Evolutionary conservation across 805 yeast genomes (phyloP).

Genomic region (Ogataea nakhonphanomensis): DNA sequence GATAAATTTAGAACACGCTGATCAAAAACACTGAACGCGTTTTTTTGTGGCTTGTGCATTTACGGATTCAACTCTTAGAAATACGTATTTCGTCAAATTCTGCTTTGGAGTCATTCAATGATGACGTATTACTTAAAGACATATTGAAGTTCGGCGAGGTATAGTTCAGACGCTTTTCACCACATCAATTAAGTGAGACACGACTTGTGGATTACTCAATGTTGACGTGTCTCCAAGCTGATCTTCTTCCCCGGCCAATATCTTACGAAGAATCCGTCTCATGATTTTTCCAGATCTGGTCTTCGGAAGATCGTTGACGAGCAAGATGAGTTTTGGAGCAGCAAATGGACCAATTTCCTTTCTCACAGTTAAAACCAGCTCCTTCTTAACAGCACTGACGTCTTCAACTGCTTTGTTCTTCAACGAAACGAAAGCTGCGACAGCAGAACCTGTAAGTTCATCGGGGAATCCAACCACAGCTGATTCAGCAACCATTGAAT

Average conservation of each 20-base stretch:
- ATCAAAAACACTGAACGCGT: not conserved
- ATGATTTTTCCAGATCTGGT: slow-evolving; percentile 84
- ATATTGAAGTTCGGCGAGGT: too few species aligned
- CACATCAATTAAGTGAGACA: slow-evolving; percentile 57
- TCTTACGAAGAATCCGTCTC: slow-evolving; percentile 81
- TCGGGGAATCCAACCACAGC: slow-evolving; percentile 84
- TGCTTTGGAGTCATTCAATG: too few species aligned
- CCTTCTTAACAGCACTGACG: slow-evolving; percentile 53
- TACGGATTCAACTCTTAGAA: not conserved
- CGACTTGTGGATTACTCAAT: slow-evolving; percentile 72
- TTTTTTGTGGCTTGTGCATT: not conserved
- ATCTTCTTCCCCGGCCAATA: slow-evolving; percentile 71
- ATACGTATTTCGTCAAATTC: too few species aligned
- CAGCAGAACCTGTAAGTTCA: slow-evolving; percentile 84
- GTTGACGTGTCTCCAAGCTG: slow-evolving; percentile 80
- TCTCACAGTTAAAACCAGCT: slow-evolving; percentile 65
- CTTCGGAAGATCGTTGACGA: slow-evolving; percentile 78
- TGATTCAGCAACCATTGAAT: slow-evolving; percentile 65
- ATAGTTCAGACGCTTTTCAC: slow-evolving; percentile 30
- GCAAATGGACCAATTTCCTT: slow-evolving; percentile 84
- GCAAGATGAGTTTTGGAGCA: slow-evolving; percentile 70
- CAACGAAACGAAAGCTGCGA: slow-evolving; percentile 75
- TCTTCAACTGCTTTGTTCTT: slow-evolving; percentile 52
- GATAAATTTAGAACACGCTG: slow-evolving; percentile 1
- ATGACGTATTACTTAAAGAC: too few species aligned